Base-by-base conservation (phyloP, 2,329 filamentous ascomycete genomes). In the Monilinia fructigena region DNA sequence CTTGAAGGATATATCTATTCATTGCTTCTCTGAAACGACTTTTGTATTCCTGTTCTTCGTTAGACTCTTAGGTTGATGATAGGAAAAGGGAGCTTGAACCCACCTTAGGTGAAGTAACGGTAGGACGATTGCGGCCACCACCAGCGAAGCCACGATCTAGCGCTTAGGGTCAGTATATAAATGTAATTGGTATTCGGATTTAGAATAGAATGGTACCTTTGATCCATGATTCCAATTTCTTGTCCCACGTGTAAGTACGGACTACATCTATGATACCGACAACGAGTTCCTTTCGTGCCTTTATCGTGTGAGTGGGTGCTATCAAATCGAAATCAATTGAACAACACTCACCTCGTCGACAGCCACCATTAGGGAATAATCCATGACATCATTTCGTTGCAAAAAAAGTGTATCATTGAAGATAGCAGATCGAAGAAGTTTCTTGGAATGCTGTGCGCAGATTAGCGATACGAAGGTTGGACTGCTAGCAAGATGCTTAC, bases 211-310 rank as follows among this genome's bases (percentile, higher is more conserved):
- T 18, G 18, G n/a, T 61, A 66, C 63, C 70, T 79, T 99, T 99
- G 84, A 99, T 97, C 95, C 95, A 99, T 65, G 90, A 95, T 80
- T 99, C 95, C n/a, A 99, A 85, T 77, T 97, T 97, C 83, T 99
- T 99, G 81, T 99, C 95, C 93, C 95, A 99, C 0, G 95, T 99
- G 76, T 98, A 99, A 0, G 95, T 99, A 65, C 95, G 88, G 72
- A 99, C 98, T 77, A 95, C 98, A 77, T 99, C 94, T 70, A 99
- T 98, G 74, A 99, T 98, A 5, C 95, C 95, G 2, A 99, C 93
- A 18, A 98, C 92, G 18, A 99, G 86, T 79, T 99, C 94, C 74
- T 94, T 93, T 70, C 88, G 86, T 48, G 84, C 83, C 70, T 74
- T 47, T 16, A 54, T 11, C 20, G 23, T 23, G 60, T 69, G 38